A percentile compares a stretch with the other conserved stretches of the same genome.
Evolutionary conservation across 495 filamentous ascomycete genomes (phyloP).

Genomic region (Neurospora sp.): DNA sequence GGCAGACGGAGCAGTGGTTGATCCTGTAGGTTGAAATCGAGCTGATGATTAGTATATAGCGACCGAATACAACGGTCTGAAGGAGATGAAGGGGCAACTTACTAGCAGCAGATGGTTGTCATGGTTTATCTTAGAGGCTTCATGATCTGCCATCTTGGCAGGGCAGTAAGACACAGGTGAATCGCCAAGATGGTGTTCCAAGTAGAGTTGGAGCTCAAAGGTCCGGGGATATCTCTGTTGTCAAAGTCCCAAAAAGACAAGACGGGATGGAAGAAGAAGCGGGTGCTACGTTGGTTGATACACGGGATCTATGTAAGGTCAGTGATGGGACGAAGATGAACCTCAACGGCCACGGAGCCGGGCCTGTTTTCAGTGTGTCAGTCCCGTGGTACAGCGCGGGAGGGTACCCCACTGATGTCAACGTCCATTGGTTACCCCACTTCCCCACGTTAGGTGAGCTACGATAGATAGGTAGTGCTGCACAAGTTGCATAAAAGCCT

Average conservation of each 20-base stretch:
- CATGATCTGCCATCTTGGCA: slow-evolving; percentile 34
- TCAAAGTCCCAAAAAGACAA: not conserved
- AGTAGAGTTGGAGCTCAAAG: not conserved
- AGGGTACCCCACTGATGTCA: not conserved
- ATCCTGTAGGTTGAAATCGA: slow-evolving; percentile 47
- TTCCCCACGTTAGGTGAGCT: not conserved
- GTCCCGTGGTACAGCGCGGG: not conserved
- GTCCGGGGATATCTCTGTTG: not conserved
- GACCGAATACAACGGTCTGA: not conserved
- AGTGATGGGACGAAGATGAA: not conserved
- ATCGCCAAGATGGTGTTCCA: not conserved
- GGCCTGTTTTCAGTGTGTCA: not conserved
- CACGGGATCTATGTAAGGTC: not conserved
- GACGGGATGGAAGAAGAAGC: not conserved
- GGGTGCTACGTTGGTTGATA: not conserved
- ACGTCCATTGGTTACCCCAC: not conserved
- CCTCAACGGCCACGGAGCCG: not conserved
- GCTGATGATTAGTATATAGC: not conserved
- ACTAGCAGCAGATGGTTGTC: slow-evolving; percentile 40
- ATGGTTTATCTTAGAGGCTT: slow-evolving; percentile 35
- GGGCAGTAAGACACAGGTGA: not conserved
- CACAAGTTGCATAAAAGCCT: not conserved
- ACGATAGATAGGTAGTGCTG: not conserved
- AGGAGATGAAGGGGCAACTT: slow-evolving; percentile 6
- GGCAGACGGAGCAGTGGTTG: slow-evolving; percentile 91